Evolutionary conservation across 139 green algal genomes (phyloP).

Genomic region (Bryopsis sp.): DNA sequence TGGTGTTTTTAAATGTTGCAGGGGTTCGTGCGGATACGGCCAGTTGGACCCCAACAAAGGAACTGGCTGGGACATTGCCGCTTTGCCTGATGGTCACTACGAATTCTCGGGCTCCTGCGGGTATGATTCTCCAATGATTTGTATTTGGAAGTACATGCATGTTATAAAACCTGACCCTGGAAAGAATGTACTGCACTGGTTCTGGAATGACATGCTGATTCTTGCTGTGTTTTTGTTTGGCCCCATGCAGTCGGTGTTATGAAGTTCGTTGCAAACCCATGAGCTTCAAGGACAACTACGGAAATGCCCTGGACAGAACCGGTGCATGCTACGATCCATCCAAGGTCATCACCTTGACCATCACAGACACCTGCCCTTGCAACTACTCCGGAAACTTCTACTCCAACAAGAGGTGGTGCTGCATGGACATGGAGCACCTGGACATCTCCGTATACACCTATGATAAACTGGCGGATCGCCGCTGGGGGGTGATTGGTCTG

Average conservation of each 20-base stretch:
- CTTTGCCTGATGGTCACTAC: slow-evolving; percentile 6
- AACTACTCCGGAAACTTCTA: slow-evolving; percentile 13
- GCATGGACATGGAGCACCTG: slow-evolving; percentile 11
- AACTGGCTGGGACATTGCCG: slow-evolving; percentile 21
- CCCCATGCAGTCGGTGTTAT: slow-evolving; percentile 7
- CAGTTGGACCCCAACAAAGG: slow-evolving; percentile 7
- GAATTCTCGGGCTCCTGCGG: slow-evolving; percentile 15
- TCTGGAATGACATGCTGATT: too few relatives aligned
- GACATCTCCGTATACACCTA: not conserved
- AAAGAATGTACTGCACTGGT: too few relatives aligned
- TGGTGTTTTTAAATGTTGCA: too few relatives aligned
- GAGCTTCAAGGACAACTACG: slow-evolving; percentile 15
- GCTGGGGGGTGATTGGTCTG: slow-evolving; percentile 14
- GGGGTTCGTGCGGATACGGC: slow-evolving; percentile 15
- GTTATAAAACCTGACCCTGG: not conserved
- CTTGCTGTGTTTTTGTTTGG: not conserved
- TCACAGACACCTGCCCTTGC: slow-evolving; percentile 16
- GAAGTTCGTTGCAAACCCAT: slow-evolving; percentile 15
- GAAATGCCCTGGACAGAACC: not conserved
- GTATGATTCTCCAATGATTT: not conserved
- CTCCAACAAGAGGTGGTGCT: slow-evolving; percentile 22
- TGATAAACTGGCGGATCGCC: slow-evolving; percentile 2
- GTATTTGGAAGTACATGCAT: too few relatives aligned
- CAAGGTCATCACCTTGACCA: slow-evolving; percentile 8
- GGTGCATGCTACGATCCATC: slow-evolving; percentile 16